These are phyloP conservation scores for Termitomyces bulborhizus DNA, from an alignment of 768 basidiomycete species.

Conservation along the genomic window DNA sequence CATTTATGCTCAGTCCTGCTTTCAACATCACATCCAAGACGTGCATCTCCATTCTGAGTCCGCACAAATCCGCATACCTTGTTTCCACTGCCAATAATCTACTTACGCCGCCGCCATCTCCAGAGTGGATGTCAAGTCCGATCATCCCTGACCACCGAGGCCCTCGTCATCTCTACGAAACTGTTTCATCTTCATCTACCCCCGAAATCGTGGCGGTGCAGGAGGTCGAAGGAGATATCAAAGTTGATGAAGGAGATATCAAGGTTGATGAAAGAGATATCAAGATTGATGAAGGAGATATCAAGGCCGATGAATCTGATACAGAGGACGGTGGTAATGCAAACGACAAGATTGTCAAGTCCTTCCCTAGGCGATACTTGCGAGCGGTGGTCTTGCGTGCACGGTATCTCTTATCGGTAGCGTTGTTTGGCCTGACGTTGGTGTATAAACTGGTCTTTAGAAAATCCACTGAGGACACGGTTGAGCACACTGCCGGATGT, in stretches of 20 bases:
- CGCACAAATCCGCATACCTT: slow-evolving; percentile 16
- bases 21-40: slow-evolving; percentile 16
- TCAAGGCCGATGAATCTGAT: not conserved
- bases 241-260: not conserved
- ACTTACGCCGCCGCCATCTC: slow-evolving; percentile 34
- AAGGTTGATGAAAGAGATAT: not conserved
- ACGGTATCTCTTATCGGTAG: not conserved
- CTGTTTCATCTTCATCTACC: not conserved
- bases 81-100: slow-evolving; percentile 13
- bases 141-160: not conserved
- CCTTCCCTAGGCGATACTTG: not conserved
- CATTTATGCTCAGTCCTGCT: slow-evolving; percentile 22
- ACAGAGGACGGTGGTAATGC: not conserved
- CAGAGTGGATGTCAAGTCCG: slow-evolving; percentile 17
- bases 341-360: not conserved
- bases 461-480: not conserved
- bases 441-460: slow-evolving; percentile 8
- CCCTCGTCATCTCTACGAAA: not conserved
- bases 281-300: not conserved
- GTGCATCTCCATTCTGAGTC: slow-evolving; percentile 28
- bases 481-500: not conserved
- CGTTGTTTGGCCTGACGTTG: not conserved
- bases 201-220: not conserved
- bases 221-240: not conserved
- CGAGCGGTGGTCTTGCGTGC: not conserved